Conservation (phyloP, 2,329 filamentous ascomycete species). For the Diplodia corticola region DNA sequence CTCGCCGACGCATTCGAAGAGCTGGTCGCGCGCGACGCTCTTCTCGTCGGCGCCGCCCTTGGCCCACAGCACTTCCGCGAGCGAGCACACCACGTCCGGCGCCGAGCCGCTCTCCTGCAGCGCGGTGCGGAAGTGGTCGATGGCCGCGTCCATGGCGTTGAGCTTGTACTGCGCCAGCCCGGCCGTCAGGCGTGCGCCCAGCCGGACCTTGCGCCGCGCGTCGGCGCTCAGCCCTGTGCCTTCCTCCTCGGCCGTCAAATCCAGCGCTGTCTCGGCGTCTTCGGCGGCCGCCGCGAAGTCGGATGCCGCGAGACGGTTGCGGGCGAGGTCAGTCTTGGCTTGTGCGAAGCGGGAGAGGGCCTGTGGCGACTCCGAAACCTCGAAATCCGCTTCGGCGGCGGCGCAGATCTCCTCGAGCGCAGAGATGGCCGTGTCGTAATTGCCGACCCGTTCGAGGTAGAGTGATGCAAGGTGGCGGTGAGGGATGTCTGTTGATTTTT, state of each 20-base stretch:
- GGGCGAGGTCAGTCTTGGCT: slow-evolving; percentile 81
- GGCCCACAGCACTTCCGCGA: slow-evolving; percentile 92
- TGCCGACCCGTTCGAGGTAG: slow-evolving; percentile 76
- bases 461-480: slow-evolving; percentile 78
- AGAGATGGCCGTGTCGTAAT: slow-evolving; percentile 63
- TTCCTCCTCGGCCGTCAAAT: slow-evolving; percentile 71
- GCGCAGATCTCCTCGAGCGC: slow-evolving; percentile 67
- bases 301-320: slow-evolving; percentile 72
- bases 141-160: slow-evolving; percentile 65
- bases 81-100: slow-evolving; percentile 80
- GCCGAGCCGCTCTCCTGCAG: slow-evolving; percentile 73
- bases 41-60: slow-evolving; percentile 74
- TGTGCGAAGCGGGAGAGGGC: slow-evolving; percentile 76
- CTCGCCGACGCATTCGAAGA: slow-evolving; percentile 77
- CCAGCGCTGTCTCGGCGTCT: slow-evolving; percentile 76
- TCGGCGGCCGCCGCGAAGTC: slow-evolving; percentile 70
- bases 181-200: slow-evolving; percentile 83
- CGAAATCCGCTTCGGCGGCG: slow-evolving; percentile 76
- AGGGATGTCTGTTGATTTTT: slow-evolving; percentile 68
- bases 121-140: slow-evolving; percentile 77
- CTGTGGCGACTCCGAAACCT: slow-evolving; percentile 73
- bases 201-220: slow-evolving; percentile 66
- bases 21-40: slow-evolving; percentile 71
- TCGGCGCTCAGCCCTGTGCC: slow-evolving; percentile 62
- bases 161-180: slow-evolving; percentile 80